Percentiles rank a stretch among this genome's conserved stretches.
Conservation (phyloP, 768 basidiomycete species). For the Gloeopeniophorella convolvens region DNA sequence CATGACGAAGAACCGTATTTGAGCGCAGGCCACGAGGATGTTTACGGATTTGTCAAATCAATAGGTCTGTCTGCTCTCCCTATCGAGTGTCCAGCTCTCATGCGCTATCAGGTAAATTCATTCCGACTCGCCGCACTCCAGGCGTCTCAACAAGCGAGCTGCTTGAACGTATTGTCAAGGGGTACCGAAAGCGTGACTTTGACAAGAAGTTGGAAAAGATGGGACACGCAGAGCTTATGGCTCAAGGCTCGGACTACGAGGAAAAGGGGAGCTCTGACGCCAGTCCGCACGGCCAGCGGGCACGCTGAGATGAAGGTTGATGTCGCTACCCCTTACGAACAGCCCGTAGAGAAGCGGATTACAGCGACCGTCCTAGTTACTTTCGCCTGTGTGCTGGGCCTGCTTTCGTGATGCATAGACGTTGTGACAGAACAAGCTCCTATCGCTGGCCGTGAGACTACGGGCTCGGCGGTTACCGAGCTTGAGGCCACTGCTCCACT, state of each 20-base stretch:
- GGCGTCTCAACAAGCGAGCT: conserved; percentile 92
- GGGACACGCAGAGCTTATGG: conserved; percentile 66
- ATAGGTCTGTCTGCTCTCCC: conserved; percentile 48
- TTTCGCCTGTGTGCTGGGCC: not conserved
- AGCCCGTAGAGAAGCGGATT: not conserved
- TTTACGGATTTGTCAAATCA: conserved; percentile 75
- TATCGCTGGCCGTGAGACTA: too few relatives aligned
- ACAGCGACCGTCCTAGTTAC: not conserved
- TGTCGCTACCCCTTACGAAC: not conserved
- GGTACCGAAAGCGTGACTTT: conserved; percentile 79
- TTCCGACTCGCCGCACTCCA: conserved; percentile 92
- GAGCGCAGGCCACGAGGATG: conserved; percentile 74
- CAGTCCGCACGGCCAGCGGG: not conserved
- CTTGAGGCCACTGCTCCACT: too few relatives aligned
- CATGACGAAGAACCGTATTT: conserved; percentile 92
- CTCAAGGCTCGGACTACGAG: conserved; percentile 41
- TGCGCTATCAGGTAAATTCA: conserved; percentile 66
- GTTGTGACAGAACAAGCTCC: too few relatives aligned
- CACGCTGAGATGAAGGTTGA: not conserved
- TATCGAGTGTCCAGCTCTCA: not conserved
- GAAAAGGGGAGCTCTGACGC: conserved; percentile 14
- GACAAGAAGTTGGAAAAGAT: conserved; percentile 88
- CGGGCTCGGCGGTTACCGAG: too few relatives aligned
- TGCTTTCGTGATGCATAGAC: too few relatives aligned
- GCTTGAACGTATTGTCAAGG: conserved; percentile 84